Evolutionary conservation across 176 grass and related monocot species (phyloP).

Genomic region (Coix lacrymajobi): DNA sequence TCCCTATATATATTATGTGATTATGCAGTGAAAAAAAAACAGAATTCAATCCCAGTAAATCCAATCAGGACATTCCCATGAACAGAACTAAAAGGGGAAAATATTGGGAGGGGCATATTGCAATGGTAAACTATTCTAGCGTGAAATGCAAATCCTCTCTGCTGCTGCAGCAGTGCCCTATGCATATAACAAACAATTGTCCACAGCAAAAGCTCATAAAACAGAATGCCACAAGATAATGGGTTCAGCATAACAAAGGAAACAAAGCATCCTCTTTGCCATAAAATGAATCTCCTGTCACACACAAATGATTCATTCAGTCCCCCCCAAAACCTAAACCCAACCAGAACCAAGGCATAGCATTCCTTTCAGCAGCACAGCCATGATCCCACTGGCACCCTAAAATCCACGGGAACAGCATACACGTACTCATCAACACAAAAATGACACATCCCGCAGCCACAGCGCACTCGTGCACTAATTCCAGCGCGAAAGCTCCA

Average conservation of each 20-base stretch:
- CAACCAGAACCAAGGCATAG: not conserved
- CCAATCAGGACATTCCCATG: not conserved
- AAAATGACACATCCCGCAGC: not conserved
- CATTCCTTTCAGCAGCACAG: not conserved
- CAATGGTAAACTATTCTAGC: not conserved
- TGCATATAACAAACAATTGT: not conserved
- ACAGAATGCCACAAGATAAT: not conserved
- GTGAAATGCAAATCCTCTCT: not conserved
- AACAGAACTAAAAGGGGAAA: not conserved
- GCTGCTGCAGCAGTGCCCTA: not conserved
- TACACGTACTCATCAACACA: not conserved
- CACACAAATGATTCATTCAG: not conserved
- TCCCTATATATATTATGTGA: not conserved
- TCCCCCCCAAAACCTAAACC: not conserved
- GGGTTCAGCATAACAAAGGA: not conserved
- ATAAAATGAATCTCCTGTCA: not conserved
- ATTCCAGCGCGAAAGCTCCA: not conserved
- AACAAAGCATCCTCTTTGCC: not conserved
- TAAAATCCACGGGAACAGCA: slow-evolving; percentile 6
- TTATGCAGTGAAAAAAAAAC: not conserved
- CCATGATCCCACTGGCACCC: not conserved
- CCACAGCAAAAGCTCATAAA: not conserved
- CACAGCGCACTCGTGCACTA: not conserved
- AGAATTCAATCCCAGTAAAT: not conserved
- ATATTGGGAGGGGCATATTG: not conserved